Base-by-base conservation (phyloP, 495 filamentous ascomycete species). In the Penicillium ochrochloron region DNA sequence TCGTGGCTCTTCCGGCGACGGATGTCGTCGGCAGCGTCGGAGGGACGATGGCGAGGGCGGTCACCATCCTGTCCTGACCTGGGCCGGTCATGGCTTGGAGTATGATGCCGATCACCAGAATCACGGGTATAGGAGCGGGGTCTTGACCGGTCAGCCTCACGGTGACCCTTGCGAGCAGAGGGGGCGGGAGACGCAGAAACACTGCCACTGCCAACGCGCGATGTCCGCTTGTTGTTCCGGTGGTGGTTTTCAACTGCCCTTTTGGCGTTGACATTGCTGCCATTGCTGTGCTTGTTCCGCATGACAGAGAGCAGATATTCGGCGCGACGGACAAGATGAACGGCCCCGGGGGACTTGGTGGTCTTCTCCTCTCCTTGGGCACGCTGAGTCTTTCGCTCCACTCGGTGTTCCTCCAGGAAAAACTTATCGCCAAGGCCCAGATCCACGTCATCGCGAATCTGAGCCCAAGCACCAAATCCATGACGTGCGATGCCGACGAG, bases 401-500 rank as follows among this genome's bases (percentile, higher is more conserved):
- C 94, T n/a, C 94, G 90, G 73, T 97, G 94, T 71, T 99, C 95
- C 73, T 99, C 95, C 7, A 99, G 75, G 80, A 96, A 99, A 73
- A 98, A 93, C 72, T 97, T 98, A 66, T 97, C 95, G 3, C 82
- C 82, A 78, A 99, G 89, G 5, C 84, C 88, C 19, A 99, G 85
- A 57, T 97, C 93, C 6, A 86, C 81, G 70, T 99, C 95, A 67
- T 98, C 96, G 11, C 94, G 88, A 69, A 99, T 98, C 63, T 90
- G 86, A 4, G 86, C 83, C 95, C 95, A 99, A 19, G 93, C 92
- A 58, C 95, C 95, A 73, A 96, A 97, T 2, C 95, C 95, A 73
- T 98, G 94, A 44, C 90, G 85, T 61, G 89, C 87, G 66, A 99
- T 97, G 57, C 95, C 95, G 33, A 97, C 86, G 60, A 93, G 91